Evolutionary conservation across 2,329 filamentous ascomycete genomes (phyloP), one percentile per base, ranked within the genome.

Genomic region (Teratosphaeria epicoccoides): DNA sequence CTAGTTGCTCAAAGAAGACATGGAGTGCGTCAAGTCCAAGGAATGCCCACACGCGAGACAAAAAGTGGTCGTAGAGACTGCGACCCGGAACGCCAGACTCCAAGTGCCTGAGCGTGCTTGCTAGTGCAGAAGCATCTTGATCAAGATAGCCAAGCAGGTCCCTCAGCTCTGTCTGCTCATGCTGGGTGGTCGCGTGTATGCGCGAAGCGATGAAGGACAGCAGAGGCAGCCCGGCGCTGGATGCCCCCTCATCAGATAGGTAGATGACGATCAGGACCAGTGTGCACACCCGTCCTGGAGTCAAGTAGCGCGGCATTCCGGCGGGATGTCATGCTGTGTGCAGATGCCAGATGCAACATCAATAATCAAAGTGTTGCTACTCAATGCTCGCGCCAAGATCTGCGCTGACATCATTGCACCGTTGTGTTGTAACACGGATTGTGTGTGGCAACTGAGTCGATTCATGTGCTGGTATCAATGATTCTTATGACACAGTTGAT

Each of bases 1-100:
- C 79, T 76, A 50, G 77, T 70, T 56, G 85, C 51, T 74, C 75
- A 47, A 93, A 68, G 26, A 87, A 70, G 23, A 70, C 68, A 4
- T 90, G 82, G n/a, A 97, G 71, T 0, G 83, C 80, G 69, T 97
- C 81, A 10, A 94, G 78, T 20, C 85, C 91, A 63, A 90, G 82
- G 58, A 97, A 81, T 14, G 78, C 76, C 91, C 93, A 97, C 23
- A 97, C 73, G 56, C 83, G 84, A 51, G 81, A 79, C 11, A 97
- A 76, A 52, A 96, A 87, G 2, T 85, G 73, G 64, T 97, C 89
- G 82, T 90, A 93, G n/a, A 96, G 71, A n/a, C 80, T 84, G 46
- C 86, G 79, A 2, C 88, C 88, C 0, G 88, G 85, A 52, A 88
- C 71, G 6, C 59, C 55, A 71, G 73, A 28, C 55, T 59, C 37